Evolutionary conservation across 805 yeast genomes (phyloP), one percentile per base, ranked within the genome.

Genomic region (Yarrowia osloensis): DNA sequence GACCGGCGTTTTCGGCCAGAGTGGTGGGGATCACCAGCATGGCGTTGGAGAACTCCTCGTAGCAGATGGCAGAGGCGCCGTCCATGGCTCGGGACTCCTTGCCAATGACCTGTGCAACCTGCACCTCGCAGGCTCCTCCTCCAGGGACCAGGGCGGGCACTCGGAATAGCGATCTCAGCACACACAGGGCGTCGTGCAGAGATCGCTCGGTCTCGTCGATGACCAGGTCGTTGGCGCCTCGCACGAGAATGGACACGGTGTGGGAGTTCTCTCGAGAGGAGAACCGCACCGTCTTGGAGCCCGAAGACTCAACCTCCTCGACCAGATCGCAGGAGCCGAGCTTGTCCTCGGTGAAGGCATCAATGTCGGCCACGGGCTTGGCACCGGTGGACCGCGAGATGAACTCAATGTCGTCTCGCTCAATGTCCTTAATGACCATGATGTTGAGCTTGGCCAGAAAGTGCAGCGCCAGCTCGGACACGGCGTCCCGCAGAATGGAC

Each of bases 111-210:
- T 94, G 85, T 12, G 97, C 86, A 8, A 91, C 88, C 81, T 93
- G 97, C 71, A 92, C 86, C 79, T 92, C 98, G 54, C 98, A 97
- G 6, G 99, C 98, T 73, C 98, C 99, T 70, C 99, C 99, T 73
- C 99, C 99, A 15, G 98, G 97, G 79, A 95, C 92, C 75, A 90
- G 81, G 0, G 93, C 97, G 74, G 85, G 88, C 76, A 90, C 91
- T 75, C 91, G 91, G 29, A 92, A 97, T 67, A 91, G 81, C 79
- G 97, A 89, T 76, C 96, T 81, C 70, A 89, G 82, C 67, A 94
- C 99, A 84, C 99, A 95, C 68, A 95, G 83, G 0, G 99, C 98
- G 78, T 95, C 99, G 75, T 95, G 99, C 70, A 95, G 81, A 3
- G 98, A 93, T 79, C 99, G 88, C 77, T 95, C 99, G 42, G 98